A percentile compares a stretch with the other conserved stretches of the same genome.
phyloP scores from a whole-genome alignment of 139 green algal species.

The Chlamydomonas schloesseri region DNA sequence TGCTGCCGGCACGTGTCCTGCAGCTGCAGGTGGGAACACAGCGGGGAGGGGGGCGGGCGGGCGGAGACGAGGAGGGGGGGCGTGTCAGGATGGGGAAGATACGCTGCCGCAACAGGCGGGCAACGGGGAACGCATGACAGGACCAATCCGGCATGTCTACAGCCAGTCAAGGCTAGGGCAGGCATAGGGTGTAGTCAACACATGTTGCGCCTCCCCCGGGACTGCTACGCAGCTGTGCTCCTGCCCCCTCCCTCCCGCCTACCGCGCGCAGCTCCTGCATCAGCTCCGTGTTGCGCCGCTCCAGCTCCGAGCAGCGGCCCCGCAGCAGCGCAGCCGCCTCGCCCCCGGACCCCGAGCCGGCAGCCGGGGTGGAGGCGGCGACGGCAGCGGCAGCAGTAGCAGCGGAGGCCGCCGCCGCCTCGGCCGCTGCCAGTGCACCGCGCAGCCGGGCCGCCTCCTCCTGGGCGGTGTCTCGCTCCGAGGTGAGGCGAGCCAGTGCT shows the following conservation, averaged over 20 bases:
- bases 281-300: conserved; percentile 41
- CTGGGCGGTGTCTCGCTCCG: conserved; percentile 7
- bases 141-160: too few species aligned
- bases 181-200: too few species aligned
- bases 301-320: conserved; percentile 36
- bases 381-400: background rate
- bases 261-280: conserved; percentile 39
- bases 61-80: too few species aligned
- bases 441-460: background rate
- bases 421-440: background rate
- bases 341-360: too few species aligned
- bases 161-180: too few species aligned
- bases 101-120: background rate
- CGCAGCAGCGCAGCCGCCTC: conserved; percentile 9
- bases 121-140: too few species aligned
- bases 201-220: too few species aligned
- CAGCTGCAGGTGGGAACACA: background rate
- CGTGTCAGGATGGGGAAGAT: too few species aligned
- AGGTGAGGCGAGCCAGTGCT: background rate
- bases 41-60: too few species aligned
- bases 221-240: too few species aligned
- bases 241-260: too few species aligned
- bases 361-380: background rate
- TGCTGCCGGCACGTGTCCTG: conserved; percentile 36
- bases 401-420: background rate